Evolutionary conservation across 345 rosid species (phyloP), one percentile per base, ranked within the genome.

Genomic region (Chamaenerion angustifolium): DNA sequence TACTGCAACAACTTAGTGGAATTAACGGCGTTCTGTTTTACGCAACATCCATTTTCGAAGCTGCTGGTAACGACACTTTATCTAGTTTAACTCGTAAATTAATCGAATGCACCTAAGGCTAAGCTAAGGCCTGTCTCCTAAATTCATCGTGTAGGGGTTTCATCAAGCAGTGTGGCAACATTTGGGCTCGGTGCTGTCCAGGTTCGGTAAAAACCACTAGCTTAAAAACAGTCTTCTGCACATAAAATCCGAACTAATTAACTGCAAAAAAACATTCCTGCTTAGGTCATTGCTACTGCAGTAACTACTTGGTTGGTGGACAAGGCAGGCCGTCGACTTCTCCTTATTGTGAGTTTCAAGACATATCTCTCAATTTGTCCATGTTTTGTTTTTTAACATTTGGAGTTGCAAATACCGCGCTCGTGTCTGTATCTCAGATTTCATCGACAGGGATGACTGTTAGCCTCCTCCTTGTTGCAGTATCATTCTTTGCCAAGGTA

Each of bases 1-100:
- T 77, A 43, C 71, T 92, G 66, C 96, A 87, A 74, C 98, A 92
- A 62, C 90, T 87, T 25, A 70, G 78, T 61, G 98, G 98, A 60
- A 71, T 79, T 10, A 92, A 92, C 59, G 98, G 83, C 8, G 90
- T 92, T 63, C 68, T 87, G 4, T 92, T 87, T 67, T 92, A 92
- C 68, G 87, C 96, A 43, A 87, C 80, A 58, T 68, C 68, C 61
- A 92, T 92, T 52, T 92, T 92, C 72, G 76, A 56, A 70, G 50
- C 79, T 74, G 93, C 98, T 43, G 96, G 96, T 87, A 69, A 67
- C 67, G 12, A 16, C 43, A 61, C 23, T 9, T 54, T 59, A 35
- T 21, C 56, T 40, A 31, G 7, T 5, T 31, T 7, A 23, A 31
- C 8, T 8, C 37, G 7, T 8, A 31, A 3, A 3, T 31, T 7